Percentiles rank a stretch among this genome's conserved stretches.
Evolutionary conservation across 2,329 filamentous ascomycete species (phyloP).

Genomic region (Pseudopyricularia javanii): DNA sequence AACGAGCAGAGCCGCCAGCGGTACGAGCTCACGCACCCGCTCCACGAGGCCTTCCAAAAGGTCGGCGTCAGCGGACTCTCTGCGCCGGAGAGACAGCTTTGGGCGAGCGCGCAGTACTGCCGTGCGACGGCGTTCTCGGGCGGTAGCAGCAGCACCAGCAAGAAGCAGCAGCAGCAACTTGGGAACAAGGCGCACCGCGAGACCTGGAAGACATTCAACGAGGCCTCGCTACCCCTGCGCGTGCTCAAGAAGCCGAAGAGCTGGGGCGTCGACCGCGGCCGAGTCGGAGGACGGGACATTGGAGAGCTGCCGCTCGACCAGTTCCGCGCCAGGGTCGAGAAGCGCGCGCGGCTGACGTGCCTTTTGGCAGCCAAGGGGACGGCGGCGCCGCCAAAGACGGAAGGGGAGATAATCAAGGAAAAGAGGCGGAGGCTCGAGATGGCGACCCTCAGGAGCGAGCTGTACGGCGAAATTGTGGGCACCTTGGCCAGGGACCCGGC

Average conservation of each 20-base stretch:
- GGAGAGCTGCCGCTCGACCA: slow-evolving; percentile 33
- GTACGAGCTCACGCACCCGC: slow-evolving; percentile 37
- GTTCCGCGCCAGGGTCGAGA: slow-evolving; percentile 27
- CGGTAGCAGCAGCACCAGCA: slow-evolving; percentile 13
- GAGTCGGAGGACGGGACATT: slow-evolving; percentile 37
- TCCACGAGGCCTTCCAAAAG: slow-evolving; percentile 30
- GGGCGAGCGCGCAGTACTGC: slow-evolving; percentile 32
- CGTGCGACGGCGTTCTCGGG: slow-evolving; percentile 23
- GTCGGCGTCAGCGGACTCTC: slow-evolving; percentile 31
- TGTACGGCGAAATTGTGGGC: slow-evolving; percentile 37
- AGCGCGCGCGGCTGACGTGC: slow-evolving; percentile 27
- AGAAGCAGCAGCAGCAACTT: slow-evolving; percentile 6
- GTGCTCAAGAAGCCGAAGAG: slow-evolving; percentile 17
- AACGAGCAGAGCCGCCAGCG: slow-evolving; percentile 32
- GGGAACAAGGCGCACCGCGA: slow-evolving; percentile 39
- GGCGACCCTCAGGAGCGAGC: slow-evolving; percentile 33
- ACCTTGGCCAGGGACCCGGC: slow-evolving; percentile 54
- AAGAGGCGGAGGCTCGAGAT: slow-evolving; percentile 35
- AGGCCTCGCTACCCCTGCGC: slow-evolving; percentile 37
- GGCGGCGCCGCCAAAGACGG: slow-evolving; percentile 6
- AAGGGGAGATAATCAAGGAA: slow-evolving; percentile 32
- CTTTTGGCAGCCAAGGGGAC: slow-evolving; percentile 15
- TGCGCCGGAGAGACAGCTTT: slow-evolving; percentile 34
- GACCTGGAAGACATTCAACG: slow-evolving; percentile 43
- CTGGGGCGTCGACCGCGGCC: slow-evolving; percentile 39